Evolutionary conservation across 2,329 filamentous ascomycete genomes (phyloP).

Genomic region (Gremmenia infestans): DNA sequence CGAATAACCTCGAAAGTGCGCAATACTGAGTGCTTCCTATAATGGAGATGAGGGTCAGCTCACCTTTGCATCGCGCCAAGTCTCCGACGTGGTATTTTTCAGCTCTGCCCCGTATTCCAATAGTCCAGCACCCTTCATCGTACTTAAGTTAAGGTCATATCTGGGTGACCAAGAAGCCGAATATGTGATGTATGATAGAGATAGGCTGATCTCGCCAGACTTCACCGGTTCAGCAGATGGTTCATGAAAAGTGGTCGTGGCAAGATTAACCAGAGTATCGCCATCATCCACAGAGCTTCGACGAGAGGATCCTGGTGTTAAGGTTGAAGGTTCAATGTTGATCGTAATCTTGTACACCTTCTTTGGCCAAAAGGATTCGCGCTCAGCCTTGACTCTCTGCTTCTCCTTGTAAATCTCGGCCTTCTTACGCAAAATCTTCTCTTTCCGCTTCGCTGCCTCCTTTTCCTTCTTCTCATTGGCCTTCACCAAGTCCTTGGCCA

Average conservation of each 20-base stretch:
- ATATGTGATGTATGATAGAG: conserved; percentile 30
- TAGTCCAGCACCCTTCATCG: conserved; percentile 27
- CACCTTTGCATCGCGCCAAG: conserved; percentile 39
- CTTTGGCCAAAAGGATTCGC: conserved; percentile 45
- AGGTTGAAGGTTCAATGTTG: conserved; percentile 42
- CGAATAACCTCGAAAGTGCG: too few species aligned
- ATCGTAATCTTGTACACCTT: conserved; percentile 46
- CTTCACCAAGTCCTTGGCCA: conserved; percentile 23
- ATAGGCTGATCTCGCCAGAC: conserved; percentile 25
- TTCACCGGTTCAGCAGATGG: conserved; percentile 13
- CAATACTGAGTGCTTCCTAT: neutral
- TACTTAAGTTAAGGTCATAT: conserved; percentile 44
- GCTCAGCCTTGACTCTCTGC: conserved; percentile 39
- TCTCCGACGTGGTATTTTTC: conserved; percentile 45
- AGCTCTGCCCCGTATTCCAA: conserved; percentile 50
- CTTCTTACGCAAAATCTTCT: conserved; percentile 34
- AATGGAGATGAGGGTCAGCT: neutral
- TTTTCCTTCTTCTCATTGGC: conserved; percentile 34
- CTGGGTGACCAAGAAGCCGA: conserved; percentile 42
- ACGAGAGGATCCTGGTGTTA: conserved; percentile 43
- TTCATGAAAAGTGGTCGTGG: conserved; percentile 21
- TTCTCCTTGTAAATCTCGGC: conserved; percentile 40
- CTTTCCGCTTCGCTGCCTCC: conserved; percentile 33
- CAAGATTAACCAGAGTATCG: conserved; percentile 22
- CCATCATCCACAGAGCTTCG: conserved; percentile 40